phyloP scores from a whole-genome alignment of 2,329 filamentous ascomycete genomes.

The Ascocoryne sarcoides region DNA sequence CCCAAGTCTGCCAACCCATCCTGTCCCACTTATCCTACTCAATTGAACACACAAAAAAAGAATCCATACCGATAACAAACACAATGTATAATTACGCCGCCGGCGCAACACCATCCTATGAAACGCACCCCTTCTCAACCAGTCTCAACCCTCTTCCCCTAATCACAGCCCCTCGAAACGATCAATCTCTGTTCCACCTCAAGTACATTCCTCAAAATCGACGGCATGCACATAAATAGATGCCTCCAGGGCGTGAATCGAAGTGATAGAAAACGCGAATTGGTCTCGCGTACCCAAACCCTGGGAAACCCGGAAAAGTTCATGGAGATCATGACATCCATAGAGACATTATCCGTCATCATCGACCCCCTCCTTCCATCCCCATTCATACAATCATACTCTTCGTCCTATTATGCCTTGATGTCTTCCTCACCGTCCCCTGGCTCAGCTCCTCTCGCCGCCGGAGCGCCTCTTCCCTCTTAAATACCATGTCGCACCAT shows the following conservation, averaged over 20 bases:
- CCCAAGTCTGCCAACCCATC: too few relatives aligned
- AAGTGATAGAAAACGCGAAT: not conserved
- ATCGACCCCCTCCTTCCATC: not conserved
- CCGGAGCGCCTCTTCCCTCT: conserved; percentile 40
- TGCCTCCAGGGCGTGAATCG: not conserved
- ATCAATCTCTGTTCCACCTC: too few relatives aligned
- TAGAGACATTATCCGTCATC: not conserved
- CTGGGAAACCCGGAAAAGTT: not conserved
- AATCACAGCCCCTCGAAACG: too few relatives aligned
- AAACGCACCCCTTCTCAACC: too few relatives aligned
- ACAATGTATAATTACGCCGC: too few relatives aligned
- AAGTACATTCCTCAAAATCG: not conserved
- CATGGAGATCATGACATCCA: not conserved
- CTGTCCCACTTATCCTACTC: too few relatives aligned
- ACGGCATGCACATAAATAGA: not conserved
- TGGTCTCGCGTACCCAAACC: not conserved
- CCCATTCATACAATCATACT: not conserved
- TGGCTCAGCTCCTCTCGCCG: conserved; percentile 15
- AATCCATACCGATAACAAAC: too few relatives aligned
- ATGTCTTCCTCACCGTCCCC: conserved; percentile 16
- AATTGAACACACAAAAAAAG: too few relatives aligned
- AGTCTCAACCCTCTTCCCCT: too few relatives aligned
- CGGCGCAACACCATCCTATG: too few relatives aligned
- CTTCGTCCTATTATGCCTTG: conserved; percentile 5
- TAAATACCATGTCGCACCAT: conserved; percentile 61